Percentiles rank a stretch among this genome's conserved stretches.
phyloP scores from a whole-genome alignment of 352 stramenopile genomes.

The Phytophthora multivora region DNA sequence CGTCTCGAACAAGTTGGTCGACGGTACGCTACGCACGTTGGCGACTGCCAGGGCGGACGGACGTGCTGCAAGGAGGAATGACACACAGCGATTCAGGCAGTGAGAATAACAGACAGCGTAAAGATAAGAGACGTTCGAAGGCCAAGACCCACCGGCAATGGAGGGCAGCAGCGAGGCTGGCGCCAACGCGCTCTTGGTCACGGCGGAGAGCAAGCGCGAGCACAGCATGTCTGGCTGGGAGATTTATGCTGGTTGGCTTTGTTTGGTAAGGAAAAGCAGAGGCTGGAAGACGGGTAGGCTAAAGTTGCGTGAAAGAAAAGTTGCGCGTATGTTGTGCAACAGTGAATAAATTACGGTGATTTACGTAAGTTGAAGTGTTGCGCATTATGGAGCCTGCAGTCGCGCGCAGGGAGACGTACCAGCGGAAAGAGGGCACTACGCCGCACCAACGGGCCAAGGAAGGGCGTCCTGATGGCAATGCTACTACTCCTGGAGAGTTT shows the following conservation, averaged over 20 bases:
- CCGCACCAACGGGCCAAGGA: not conserved
- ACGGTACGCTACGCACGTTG: conserved; percentile 48
- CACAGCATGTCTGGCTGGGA: conserved; percentile 37
- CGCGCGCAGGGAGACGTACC: not conserved
- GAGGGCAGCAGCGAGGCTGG: conserved; percentile 40
- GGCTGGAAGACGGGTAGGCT: conserved; percentile 1
- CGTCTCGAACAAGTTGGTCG: conserved; percentile 32
- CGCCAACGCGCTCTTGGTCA: conserved; percentile 43
- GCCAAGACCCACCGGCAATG: conserved; percentile 19
- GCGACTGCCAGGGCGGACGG: conserved; percentile 31
- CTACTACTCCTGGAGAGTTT: conserved; percentile 27
- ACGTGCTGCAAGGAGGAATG: conserved; percentile 18
- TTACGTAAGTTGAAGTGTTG: conserved; percentile 20
- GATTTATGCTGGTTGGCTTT: conserved; percentile 13
- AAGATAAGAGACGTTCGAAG: too few relatives aligned
- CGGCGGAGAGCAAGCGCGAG: conserved; percentile 37
- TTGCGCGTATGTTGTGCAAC: conserved; percentile 5
- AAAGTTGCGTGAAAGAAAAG: too few relatives aligned
- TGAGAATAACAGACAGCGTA: too few relatives aligned
- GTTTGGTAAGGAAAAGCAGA: conserved; percentile 17
- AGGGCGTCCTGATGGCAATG: not conserved
- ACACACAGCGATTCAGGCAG: not conserved
- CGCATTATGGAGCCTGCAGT: conserved; percentile 8
- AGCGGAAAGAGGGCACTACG: not conserved
- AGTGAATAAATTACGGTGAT: not conserved